phyloP scores from a whole-genome alignment of 2,329 filamentous ascomycete species.

The Verticillium longisporum region DNA sequence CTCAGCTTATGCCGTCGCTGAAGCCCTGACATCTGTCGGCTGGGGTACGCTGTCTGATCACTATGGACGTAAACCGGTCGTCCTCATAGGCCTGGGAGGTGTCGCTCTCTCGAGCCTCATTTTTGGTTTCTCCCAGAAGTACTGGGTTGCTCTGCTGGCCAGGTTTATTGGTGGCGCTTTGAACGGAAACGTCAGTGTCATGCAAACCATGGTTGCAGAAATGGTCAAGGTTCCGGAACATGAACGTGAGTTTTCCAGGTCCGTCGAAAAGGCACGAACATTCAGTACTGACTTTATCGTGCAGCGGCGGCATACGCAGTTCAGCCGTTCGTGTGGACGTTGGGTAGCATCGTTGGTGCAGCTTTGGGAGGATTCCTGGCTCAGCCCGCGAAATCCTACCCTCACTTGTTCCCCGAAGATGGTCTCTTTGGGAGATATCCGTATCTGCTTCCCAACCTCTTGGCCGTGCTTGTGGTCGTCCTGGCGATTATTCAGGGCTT shows the following conservation, averaged over 20 bases:
- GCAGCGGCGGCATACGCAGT: slow-evolving; percentile 25
- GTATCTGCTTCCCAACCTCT: slow-evolving; percentile 48
- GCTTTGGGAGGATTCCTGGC: slow-evolving; percentile 29
- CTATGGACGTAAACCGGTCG: slow-evolving; percentile 24
- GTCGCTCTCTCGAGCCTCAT: slow-evolving; percentile 30
- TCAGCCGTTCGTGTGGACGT: slow-evolving; percentile 29
- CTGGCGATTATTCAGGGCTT: slow-evolving; percentile 59
- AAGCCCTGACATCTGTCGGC: slow-evolving; percentile 32
- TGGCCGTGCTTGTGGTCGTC: slow-evolving; percentile 58
- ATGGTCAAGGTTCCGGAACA: slow-evolving; percentile 34
- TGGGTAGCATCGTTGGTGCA: slow-evolving; percentile 27
- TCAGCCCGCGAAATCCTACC: slow-evolving; percentile 26
- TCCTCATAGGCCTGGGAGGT: slow-evolving; percentile 21
- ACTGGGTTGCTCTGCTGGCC: slow-evolving; percentile 34
- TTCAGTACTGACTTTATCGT: not conserved
- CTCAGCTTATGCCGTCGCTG: slow-evolving; percentile 34
- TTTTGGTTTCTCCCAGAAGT: slow-evolving; percentile 30
- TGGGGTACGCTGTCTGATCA: slow-evolving; percentile 34
- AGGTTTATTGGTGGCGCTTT: slow-evolving; percentile 30
- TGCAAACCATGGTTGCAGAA: slow-evolving; percentile 34
- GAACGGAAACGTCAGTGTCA: slow-evolving; percentile 32
- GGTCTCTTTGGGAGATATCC: slow-evolving; percentile 54
- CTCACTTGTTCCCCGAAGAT: slow-evolving; percentile 26
- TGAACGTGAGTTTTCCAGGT: slow-evolving; percentile 20
- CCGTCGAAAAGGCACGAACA: not conserved